Base-by-base conservation (phyloP, 169 alveolate species). In the Hepatocystis sp. region DNA sequence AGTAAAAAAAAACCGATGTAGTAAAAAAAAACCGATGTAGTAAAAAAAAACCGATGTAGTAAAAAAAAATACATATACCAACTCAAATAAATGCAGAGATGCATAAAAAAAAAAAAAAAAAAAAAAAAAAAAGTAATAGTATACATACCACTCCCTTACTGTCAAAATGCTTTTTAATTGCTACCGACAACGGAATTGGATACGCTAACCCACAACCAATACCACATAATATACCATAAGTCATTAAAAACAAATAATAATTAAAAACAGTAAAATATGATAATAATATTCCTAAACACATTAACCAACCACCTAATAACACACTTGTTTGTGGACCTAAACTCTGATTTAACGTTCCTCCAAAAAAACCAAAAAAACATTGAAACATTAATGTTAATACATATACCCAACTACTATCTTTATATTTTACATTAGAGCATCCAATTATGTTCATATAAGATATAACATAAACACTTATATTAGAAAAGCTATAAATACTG, bases 381-480 rank as follows among this genome's bases (percentile, higher is more conserved):
- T 71, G 86, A 36, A 71, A 71, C 15, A 71, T 56, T 30, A 71
- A 21, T 8, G 86, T 71, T 3, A 71, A 51, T 15, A 71, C 86
- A 30, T 71, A 71, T 27, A 71, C 49, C 86, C 86, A 71, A 32
- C 86, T 71, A 58, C 86, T 71, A 71, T 71, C 86, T 40, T 71
- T 71, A 47, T 71, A 71, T 27, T 55, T 71, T 17, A 71, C 86
- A 71, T 55, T 60, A 51, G 86, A 71, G 32, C 86, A 71, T 19
- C 94, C 93, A 46, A 90, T 36, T 25, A 86, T 85, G 11, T 88
- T 55, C 93, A 92, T 90, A 67, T 92, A 92, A 11, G 92, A 78
- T 27, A 85, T 90, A 34, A 92, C 61, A 71, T 92, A 86, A 21
- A 90, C 86, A 51, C 91, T 90, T 11, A 92, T 58, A 32, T 90